A percentile compares a stretch with the other conserved stretches of the same genome.
phyloP scores from a whole-genome alignment of 2,329 filamentous ascomycete genomes.

The Colletotrichum limetticola region DNA sequence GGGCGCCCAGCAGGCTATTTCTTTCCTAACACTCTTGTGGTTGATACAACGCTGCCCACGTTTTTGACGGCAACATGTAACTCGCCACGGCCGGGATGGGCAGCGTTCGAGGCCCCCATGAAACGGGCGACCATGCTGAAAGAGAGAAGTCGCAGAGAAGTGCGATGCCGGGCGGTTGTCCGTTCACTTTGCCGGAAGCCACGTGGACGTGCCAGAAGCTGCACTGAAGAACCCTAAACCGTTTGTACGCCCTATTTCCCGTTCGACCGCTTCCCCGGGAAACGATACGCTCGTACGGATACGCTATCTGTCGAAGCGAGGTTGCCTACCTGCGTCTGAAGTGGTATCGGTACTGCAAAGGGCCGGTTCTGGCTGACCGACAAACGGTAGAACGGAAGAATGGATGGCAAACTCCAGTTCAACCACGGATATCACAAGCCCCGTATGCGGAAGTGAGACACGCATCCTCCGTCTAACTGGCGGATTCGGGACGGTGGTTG shows the following conservation, averaged over 20 bases:
- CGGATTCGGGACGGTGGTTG: conserved; percentile 8
- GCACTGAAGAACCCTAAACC: conserved; percentile 30
- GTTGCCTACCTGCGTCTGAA: neutral
- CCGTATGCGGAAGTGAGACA: neutral
- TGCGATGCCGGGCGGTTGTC: conserved; percentile 4
- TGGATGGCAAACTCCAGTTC: neutral
- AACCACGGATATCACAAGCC: neutral
- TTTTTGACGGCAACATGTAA: conserved; percentile 30
- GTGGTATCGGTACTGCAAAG: neutral
- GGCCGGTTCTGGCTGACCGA: neutral
- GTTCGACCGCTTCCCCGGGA: neutral
- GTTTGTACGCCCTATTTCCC: conserved; percentile 10
- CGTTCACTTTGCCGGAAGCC: conserved; percentile 13
- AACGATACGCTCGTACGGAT: neutral
- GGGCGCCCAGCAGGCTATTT: conserved; percentile 2
- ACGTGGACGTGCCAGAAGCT: conserved; percentile 29
- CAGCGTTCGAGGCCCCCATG: conserved; percentile 4
- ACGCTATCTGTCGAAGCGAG: neutral
- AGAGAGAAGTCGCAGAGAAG: neutral
- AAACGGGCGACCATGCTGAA: conserved; percentile 15
- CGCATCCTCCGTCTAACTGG: neutral
- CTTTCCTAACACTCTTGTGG: conserved; percentile 3
- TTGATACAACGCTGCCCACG: conserved; percentile 26
- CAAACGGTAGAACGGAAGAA: neutral
- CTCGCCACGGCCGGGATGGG: conserved; percentile 13